phyloP scores from a whole-genome alignment of 1,284 basidiomycete species.

The Cronartium ribicola region DNA sequence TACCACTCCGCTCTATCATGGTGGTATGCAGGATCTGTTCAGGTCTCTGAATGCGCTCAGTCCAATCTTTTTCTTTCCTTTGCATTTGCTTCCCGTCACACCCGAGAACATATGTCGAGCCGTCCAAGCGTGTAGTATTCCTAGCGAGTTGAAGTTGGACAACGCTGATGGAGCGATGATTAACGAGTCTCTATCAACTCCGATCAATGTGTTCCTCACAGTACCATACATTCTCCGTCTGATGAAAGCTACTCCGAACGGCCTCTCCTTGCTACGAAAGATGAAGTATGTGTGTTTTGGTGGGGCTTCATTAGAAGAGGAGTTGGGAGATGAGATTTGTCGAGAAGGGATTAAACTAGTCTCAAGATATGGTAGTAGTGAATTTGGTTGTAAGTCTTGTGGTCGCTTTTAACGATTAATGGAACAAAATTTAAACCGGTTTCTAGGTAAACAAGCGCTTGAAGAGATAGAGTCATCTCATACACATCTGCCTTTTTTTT shows the following conservation, averaged over 20 bases:
- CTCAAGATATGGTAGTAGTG: conserved; percentile 59
- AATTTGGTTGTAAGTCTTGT: conserved; percentile 46
- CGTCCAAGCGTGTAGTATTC: conserved; percentile 46
- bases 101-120: conserved; percentile 49
- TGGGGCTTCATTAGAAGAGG: conserved; percentile 54
- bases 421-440: conserved; percentile 46
- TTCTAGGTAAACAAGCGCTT: too few relatives aligned
- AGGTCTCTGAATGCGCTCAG: conserved; percentile 53
- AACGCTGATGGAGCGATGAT: background rate
- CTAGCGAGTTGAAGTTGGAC: background rate
- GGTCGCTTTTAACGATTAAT: conserved; percentile 21
- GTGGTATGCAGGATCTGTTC: conserved; percentile 54
- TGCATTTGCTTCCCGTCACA: conserved; percentile 51
- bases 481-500: too few relatives aligned
- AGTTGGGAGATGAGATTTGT: conserved; percentile 60
- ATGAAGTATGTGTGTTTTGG: conserved; percentile 60
- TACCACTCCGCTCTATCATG: conserved; percentile 55
- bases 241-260: conserved; percentile 58
- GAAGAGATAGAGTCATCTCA: too few relatives aligned
- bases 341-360: conserved; percentile 58
- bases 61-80: conserved; percentile 53
- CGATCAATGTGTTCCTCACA: conserved; percentile 51
- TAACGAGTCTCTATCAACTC: background rate
- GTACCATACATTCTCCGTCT: conserved; percentile 57
- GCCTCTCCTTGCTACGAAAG: conserved; percentile 54